Evolutionary conservation across 1,139 yeast species (phyloP).

Genomic region (Protomyces lactucae-debilis): DNA sequence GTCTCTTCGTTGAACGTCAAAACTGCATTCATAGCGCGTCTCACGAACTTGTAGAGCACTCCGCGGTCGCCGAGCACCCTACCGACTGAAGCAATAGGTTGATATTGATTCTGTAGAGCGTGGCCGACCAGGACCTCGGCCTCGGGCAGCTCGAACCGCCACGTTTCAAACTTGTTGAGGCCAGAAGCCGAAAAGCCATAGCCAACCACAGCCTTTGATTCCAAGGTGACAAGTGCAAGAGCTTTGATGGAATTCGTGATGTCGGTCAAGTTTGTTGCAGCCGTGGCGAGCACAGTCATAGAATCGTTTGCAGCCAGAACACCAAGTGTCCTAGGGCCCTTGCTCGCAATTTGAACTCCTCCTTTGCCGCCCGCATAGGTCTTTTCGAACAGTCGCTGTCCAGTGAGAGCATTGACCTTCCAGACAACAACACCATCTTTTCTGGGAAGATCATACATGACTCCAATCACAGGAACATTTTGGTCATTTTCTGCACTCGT

Average conservation of each 20-base stretch:
- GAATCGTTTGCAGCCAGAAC: background rate
- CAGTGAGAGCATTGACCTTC: background rate
- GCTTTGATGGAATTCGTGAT: background rate
- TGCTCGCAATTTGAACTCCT: background rate
- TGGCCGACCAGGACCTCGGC: constrained; percentile 2
- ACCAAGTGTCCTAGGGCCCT: background rate
- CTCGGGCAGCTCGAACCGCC: constrained; percentile 42
- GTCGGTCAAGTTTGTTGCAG: background rate
- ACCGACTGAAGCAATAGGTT: constrained; percentile 61
- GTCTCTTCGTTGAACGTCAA: constrained; percentile 44
- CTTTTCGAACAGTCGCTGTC: background rate
- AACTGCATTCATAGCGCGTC: constrained; percentile 62
- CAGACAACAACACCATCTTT: background rate
- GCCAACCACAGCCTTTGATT: background rate
- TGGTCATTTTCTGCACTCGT: background rate
- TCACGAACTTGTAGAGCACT: constrained; percentile 77
- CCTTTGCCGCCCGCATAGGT: background rate
- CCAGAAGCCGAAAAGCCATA: constrained; percentile 36
- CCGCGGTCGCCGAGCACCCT: constrained; percentile 63
- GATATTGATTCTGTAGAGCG: constrained; percentile 34
- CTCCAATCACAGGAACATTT: background rate
- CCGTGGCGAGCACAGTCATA: background rate
- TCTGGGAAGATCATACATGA: constrained; percentile 25
- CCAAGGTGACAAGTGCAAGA: background rate
- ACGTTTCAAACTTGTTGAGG: constrained; percentile 35